phyloP scores from a whole-genome alignment of 2,329 filamentous ascomycete genomes.

The Hypoxylon sp. region DNA sequence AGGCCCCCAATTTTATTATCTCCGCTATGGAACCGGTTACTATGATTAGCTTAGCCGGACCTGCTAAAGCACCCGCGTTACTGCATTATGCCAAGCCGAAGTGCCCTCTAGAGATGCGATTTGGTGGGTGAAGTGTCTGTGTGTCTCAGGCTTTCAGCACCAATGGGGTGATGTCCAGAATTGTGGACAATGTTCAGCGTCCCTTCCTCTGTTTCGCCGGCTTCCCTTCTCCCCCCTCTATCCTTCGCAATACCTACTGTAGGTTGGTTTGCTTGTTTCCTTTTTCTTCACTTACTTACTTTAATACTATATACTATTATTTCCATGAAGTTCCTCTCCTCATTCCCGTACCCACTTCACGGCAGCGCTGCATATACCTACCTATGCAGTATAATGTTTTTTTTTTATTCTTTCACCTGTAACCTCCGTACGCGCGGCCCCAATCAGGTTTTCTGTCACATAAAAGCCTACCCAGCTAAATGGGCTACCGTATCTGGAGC shows the following conservation, averaged over 20 bases:
- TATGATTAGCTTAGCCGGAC: no score
- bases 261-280: not conserved
- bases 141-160: slow-evolving; percentile 4
- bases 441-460: slow-evolving; percentile 31
- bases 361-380: slow-evolving; percentile 10
- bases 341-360: slow-evolving; percentile 28
- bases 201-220: slow-evolving; percentile 22
- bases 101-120: no score
- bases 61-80: no score
- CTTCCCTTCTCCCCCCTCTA: slow-evolving; percentile 1
- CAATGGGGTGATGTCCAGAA: slow-evolving; percentile 12
- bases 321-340: slow-evolving; percentile 8
- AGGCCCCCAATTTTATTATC: no score
- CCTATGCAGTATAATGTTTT: slow-evolving; percentile 5
- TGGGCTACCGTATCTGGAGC: slow-evolving; percentile 6
- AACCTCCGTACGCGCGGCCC: slow-evolving; percentile 24
- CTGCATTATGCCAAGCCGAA: no score
- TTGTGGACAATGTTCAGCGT: slow-evolving; percentile 20
- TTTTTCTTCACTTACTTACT: not conserved
- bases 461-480: slow-evolving; percentile 21
- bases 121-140: slow-evolving; percentile 4
- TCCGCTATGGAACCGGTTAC: no score
- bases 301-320: slow-evolving; percentile 14
- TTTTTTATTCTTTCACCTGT: slow-evolving; percentile 13
- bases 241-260: slow-evolving; percentile 15